Evolutionary conservation across 2,329 filamentous ascomycete species (phyloP), one percentile per base, ranked within the genome.

Genomic region (Trichoderma aggressivum): DNA sequence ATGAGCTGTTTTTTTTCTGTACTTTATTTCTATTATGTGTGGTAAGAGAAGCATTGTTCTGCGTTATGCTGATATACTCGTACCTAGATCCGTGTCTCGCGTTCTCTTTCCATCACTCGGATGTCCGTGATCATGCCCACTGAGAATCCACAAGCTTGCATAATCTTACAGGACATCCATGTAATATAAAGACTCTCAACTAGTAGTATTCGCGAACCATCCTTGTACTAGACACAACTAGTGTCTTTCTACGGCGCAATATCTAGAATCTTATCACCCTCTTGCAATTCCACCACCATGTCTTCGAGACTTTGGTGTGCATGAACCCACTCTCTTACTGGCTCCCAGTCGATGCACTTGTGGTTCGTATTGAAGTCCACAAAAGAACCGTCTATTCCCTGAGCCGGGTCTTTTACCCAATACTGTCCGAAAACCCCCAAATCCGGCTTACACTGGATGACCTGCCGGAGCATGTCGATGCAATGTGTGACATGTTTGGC

Each of bases 331-430:
- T 69, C 36, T 50, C 56, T 58, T n/a, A 69, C 56, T 36, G 65
- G 65, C 10, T 69, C 65, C 65, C 65, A 69, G 36, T 69, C 65
- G 28, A 69, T 53, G 18, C 65, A 69, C n/a, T 61, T 69, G 30
- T 69, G 65, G 28, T 69, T 28, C 26, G 65, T 69, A 18, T 69
- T 69, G 36, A 69, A 69, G 30, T 69, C 65, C 36, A 69, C 65
- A 36, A 69, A 69, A 18, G 65, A 69, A n/a, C 65, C 65, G 18
- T 69, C 65, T 30, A 69, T 28, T 11, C 65, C 65, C 65, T 69
- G 39, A 11, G 39, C 36, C 36, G 59, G 28, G 39, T 69, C 65
- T n/a, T 32, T 69, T 6, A 69, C 65, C 65, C 65, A 69, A 21
- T 69, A 69, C 56, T 69, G 65, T 8, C 65, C 65, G 21, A 69